phyloP scores from a whole-genome alignment of 257 asterid genomes.

The Nicotiana tomentosiformis region DNA sequence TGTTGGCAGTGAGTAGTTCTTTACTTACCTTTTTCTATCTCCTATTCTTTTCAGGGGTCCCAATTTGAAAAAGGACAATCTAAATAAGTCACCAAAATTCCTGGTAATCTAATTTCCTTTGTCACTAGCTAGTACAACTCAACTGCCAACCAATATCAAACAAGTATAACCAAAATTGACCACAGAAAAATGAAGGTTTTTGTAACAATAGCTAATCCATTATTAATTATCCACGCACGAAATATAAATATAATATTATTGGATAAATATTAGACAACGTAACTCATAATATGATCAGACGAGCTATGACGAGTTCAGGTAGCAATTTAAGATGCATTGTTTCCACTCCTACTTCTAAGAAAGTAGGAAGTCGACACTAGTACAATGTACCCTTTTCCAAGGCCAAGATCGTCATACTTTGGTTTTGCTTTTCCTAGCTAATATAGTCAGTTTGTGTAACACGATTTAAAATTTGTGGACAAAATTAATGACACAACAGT shows the following conservation, averaged over 20 bases:
- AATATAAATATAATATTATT: no score
- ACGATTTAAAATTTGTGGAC: background rate
- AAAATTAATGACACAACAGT: background rate
- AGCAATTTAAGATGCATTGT: no score
- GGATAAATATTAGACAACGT: no score
- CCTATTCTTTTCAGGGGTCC: background rate
- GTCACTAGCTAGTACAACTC: conserved; percentile 13
- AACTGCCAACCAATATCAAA: background rate
- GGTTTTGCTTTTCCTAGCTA: background rate
- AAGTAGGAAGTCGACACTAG: background rate
- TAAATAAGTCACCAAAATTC: conserved; percentile 2
- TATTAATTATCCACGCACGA: no score
- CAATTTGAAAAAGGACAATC: background rate
- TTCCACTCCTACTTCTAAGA: no score
- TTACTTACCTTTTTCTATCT: background rate
- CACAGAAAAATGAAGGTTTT: background rate
- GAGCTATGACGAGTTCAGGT: no score
- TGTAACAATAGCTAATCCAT: background rate
- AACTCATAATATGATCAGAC: no score
- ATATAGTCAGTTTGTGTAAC: background rate
- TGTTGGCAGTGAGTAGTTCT: background rate
- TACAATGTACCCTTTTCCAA: background rate
- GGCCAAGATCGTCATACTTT: background rate
- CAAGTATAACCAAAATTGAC: background rate
- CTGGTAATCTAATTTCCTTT: background rate